Evolutionary conservation across 2,329 filamentous ascomycete genomes (phyloP).

Genomic region (Aspergillus luchuensis): DNA sequence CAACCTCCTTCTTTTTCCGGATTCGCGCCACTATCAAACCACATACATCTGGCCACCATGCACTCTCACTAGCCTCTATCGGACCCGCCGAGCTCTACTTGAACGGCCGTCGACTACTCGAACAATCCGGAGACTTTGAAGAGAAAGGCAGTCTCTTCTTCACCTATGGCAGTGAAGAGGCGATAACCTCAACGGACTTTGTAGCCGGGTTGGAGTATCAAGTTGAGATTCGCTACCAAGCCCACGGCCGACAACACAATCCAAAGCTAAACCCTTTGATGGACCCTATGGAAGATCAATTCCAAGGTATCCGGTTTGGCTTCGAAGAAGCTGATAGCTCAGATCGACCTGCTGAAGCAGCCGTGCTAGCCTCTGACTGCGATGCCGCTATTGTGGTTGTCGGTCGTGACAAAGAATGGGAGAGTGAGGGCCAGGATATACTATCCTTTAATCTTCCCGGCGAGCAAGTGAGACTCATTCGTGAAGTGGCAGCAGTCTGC

Average conservation of each 20-base stretch:
- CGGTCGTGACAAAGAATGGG: constrained; percentile 6
- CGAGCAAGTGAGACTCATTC: constrained; percentile 1
- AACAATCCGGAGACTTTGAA: not conserved
- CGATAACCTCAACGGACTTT: not conserved
- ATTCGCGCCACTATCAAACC: not conserved
- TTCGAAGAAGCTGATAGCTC: not conserved
- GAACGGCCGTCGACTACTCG: not conserved
- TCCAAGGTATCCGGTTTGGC: constrained; percentile 5
- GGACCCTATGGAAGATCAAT: constrained; percentile 6
- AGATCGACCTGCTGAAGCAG: not conserved
- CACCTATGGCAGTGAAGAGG: constrained; percentile 4
- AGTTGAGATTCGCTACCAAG: not conserved
- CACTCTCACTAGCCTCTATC: constrained; percentile 4
- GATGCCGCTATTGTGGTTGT: constrained; percentile 7
- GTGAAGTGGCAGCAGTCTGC: not conserved
- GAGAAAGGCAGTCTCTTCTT: constrained; percentile 1
- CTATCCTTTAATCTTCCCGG: not conserved
- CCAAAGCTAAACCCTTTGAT: not conserved
- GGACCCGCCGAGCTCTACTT: not conserved
- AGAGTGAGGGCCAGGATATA: constrained; percentile 9
- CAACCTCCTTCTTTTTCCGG: not conserved
- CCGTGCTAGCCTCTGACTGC: not conserved
- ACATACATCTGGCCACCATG: not conserved
- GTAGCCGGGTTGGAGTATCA: not conserved
- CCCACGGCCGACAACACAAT: not conserved